These are phyloP conservation scores for Eucalyptus cloeziana DNA, from an alignment of 345 rosid genomes.

Conservation along the genomic window DNA sequence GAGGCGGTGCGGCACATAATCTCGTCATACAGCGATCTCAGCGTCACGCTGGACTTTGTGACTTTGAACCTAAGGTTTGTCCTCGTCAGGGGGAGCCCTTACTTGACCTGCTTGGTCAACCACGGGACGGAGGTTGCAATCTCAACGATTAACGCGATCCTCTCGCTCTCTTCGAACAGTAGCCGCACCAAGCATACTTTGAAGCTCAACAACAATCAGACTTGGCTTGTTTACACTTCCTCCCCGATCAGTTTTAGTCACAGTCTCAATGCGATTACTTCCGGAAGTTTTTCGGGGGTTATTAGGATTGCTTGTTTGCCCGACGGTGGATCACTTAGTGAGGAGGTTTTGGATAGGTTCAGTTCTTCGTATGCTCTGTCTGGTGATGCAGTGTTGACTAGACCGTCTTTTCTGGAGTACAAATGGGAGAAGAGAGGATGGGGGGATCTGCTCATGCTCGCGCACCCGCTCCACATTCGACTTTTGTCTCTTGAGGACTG, in stretches of 20 bases:
- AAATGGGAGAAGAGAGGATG: too few species aligned
- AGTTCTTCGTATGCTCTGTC: too few species aligned
- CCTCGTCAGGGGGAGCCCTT: slow-evolving; percentile 82
- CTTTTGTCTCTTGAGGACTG: too few species aligned
- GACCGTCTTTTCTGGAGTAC: too few species aligned
- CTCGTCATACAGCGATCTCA: slow-evolving; percentile 58
- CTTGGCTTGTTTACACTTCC: slow-evolving; percentile 76
- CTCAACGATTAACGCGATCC: slow-evolving; percentile 67
- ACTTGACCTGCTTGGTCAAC: slow-evolving; percentile 48
- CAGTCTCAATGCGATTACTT: slow-evolving; percentile 26
- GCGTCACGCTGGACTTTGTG: slow-evolving; percentile 68
- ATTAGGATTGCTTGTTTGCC: slow-evolving; percentile 3
- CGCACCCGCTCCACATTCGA: slow-evolving; percentile 66
- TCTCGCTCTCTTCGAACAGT: slow-evolving; percentile 29
- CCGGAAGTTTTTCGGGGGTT: slow-evolving; percentile 41
- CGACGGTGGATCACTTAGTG: slow-evolving; percentile 15
- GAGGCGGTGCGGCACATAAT: slow-evolving; percentile 20
- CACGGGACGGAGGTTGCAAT: slow-evolving; percentile 28
- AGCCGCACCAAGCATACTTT: neutral
- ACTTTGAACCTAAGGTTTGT: slow-evolving; percentile 56
- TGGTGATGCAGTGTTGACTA: too few species aligned
- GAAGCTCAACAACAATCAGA: slow-evolving; percentile 67
- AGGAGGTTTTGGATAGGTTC: too few species aligned
- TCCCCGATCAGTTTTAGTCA: slow-evolving; percentile 43
- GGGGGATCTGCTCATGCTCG: neutral